These are phyloP conservation scores for Astragalus glycyphyllos DNA, from an alignment of 306 rosid species.

Conservation along the genomic window DNA sequence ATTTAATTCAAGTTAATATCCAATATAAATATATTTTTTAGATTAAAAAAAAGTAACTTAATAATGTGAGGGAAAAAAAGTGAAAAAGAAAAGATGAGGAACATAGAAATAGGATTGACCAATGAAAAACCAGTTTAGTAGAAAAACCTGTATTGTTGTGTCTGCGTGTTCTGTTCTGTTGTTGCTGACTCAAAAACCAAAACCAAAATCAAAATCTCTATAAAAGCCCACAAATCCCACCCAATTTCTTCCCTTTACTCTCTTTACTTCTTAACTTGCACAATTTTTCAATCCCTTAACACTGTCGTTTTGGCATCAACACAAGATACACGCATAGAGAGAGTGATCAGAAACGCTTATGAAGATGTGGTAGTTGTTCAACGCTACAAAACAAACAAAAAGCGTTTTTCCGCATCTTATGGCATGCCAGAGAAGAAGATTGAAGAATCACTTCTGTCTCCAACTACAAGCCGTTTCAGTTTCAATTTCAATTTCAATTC, in stretches of 20 bases:
- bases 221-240: background rate
- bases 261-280: too few relatives aligned
- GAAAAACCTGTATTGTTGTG: too few relatives aligned
- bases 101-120: too few relatives aligned
- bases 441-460: slow-evolving; percentile 40
- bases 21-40: too few relatives aligned
- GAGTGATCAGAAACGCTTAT: slow-evolving; percentile 16
- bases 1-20: too few relatives aligned
- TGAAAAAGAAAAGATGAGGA: too few relatives aligned
- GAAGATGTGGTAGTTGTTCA: slow-evolving; percentile 35
- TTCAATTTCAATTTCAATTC: slow-evolving; percentile 13
- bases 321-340: background rate
- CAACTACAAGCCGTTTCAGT: background rate
- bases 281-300: slow-evolving; percentile 32
- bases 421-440: slow-evolving; percentile 68
- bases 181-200: background rate
- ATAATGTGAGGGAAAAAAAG: too few relatives aligned
- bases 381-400: background rate
- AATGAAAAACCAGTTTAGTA: too few relatives aligned
- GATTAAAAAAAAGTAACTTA: too few relatives aligned
- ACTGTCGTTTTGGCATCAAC: background rate
- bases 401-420: slow-evolving; percentile 57
- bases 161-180: background rate
- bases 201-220: background rate
- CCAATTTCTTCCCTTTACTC: slow-evolving; percentile 1